Percentiles rank a stretch among this genome's conserved stretches.
These are phyloP conservation scores for Nitzschia inconspicua DNA, from an alignment of 108 stramenopile genomes.

Conservation along the genomic window DNA sequence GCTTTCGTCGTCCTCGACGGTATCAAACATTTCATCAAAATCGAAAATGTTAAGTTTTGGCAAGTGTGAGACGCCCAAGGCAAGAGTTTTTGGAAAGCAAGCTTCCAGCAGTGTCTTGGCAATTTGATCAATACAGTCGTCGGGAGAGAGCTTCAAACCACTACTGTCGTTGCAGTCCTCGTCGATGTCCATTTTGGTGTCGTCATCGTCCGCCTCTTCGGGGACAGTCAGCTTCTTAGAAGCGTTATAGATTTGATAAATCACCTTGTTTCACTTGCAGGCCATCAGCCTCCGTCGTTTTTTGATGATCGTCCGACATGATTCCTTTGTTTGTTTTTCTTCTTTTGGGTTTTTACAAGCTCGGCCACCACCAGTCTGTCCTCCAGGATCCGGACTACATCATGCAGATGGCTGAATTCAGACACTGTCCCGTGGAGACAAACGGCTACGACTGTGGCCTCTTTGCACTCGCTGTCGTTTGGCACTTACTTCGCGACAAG, in stretches of 20 bases:
- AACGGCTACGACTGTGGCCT: too few species aligned
- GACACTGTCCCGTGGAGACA: too few species aligned
- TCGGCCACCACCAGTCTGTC: too few species aligned
- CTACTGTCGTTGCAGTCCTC: neutral
- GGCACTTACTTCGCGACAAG: too few species aligned
- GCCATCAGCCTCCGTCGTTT: too few species aligned
- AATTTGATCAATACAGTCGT: conserved; percentile 8
- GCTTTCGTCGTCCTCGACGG: conserved; percentile 2
- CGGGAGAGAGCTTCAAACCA: neutral
- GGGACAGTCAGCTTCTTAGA: neutral
- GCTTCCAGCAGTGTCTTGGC: conserved; percentile 13
- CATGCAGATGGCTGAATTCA: too few species aligned
- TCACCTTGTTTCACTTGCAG: too few species aligned
- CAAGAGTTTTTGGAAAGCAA: neutral
- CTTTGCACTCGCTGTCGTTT: too few species aligned
- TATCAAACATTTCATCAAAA: conserved; percentile 1
- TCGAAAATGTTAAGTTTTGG: conserved; percentile 2
- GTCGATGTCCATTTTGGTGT: neutral
- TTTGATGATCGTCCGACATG: too few species aligned
- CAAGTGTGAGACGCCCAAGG: conserved; percentile 1
- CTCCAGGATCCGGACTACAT: too few species aligned
- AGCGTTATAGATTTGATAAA: conserved; percentile 1
- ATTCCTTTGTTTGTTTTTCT: too few species aligned
- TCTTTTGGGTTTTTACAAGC: too few species aligned
- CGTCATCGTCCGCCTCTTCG: neutral